A percentile compares a stretch with the other conserved stretches of the same genome.
phyloP scores from a whole-genome alignment of 2,329 filamentous ascomycete species.

The Paramyrothecium roridum region DNA sequence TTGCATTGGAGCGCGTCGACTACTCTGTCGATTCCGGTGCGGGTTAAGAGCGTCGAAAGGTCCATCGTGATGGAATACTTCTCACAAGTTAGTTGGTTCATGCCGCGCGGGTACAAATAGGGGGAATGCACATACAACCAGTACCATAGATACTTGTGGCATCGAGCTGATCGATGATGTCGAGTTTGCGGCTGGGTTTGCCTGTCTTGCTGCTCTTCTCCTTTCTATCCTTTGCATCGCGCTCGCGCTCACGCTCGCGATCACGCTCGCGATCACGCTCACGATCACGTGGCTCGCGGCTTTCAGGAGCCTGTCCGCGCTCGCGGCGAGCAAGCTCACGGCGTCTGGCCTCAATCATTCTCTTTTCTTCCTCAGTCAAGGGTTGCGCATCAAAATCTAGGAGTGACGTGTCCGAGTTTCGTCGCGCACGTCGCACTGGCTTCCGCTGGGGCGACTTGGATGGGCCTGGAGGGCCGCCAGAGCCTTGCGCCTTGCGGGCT shows the following conservation, averaged over 20 bases:
- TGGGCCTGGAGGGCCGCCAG: conserved; percentile 27
- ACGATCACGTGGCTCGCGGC: conserved; percentile 11
- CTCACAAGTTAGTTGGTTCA: conserved; percentile 1
- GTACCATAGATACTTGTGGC: conserved; percentile 94
- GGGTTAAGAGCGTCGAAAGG: conserved; percentile 97
- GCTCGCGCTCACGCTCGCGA: conserved; percentile 43
- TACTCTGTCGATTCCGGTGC: conserved; percentile 83
- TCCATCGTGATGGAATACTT: conserved; percentile 96
- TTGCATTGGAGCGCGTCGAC: conserved; percentile 86
- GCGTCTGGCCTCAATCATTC: conserved; percentile 32
- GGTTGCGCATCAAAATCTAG: conserved; percentile 55
- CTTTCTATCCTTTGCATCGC: conserved; percentile 30
- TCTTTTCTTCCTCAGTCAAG: conserved; percentile 51
- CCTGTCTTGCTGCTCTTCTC: conserved; percentile 48
- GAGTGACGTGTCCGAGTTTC: conserved; percentile 79
- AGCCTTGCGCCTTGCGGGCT: conserved; percentile 38
- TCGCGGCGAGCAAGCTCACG: conserved; percentile 33
- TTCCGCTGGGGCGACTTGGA: conserved; percentile 36
- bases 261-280: conserved; percentile 7
- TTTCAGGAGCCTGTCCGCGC: conserved; percentile 12
- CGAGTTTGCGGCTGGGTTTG: conserved; percentile 55
- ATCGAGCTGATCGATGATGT: conserved; percentile 95
- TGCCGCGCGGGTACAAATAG: background rate
- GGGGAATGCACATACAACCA: conserved; percentile 61
- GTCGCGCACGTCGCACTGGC: conserved; percentile 51